Percentiles rank a stretch among this genome's conserved stretches.
phyloP scores from a whole-genome alignment of 768 basidiomycete species.

The Boletus sp. region DNA sequence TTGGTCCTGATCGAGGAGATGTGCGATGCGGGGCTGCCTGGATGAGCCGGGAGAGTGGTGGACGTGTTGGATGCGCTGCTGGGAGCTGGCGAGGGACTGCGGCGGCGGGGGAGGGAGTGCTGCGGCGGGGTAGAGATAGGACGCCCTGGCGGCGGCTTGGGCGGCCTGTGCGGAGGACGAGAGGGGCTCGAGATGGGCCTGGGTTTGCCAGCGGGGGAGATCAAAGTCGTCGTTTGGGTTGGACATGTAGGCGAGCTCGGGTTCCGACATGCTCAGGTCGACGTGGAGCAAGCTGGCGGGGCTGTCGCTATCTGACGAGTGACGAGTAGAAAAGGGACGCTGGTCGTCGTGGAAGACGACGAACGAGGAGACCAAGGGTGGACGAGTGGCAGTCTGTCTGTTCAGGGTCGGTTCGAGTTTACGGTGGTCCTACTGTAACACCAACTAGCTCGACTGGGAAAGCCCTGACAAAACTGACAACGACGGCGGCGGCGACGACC shows the following conservation, averaged over 20 bases:
- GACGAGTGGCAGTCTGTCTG: not conserved
- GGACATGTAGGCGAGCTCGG: slow-evolving; percentile 71
- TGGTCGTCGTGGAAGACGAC: slow-evolving; percentile 19
- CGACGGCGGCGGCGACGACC: not conserved
- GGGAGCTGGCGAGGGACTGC: slow-evolving; percentile 36
- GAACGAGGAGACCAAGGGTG: not conserved
- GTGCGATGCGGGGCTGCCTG: slow-evolving; percentile 61
- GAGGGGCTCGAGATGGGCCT: slow-evolving; percentile 42
- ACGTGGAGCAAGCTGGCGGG: not conserved
- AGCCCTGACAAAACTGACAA: not conserved
- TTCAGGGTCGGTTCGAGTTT: slow-evolving; percentile 31
- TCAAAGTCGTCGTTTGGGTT: slow-evolving; percentile 81
- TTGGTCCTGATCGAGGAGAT: slow-evolving; percentile 65
- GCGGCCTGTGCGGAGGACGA: slow-evolving; percentile 63
- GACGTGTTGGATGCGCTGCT: slow-evolving; percentile 47
- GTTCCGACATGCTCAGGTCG: slow-evolving; percentile 59
- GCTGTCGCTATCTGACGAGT: not conserved
- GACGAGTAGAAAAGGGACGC: not conserved
- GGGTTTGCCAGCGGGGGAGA: slow-evolving; percentile 55
- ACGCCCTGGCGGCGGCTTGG: slow-evolving; percentile 42
- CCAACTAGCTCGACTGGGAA: not conserved
- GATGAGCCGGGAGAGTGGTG: slow-evolving; percentile 45
- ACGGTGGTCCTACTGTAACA: too few relatives aligned
- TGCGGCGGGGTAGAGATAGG: slow-evolving; percentile 48
- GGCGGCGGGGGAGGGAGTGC: slow-evolving; percentile 50